A percentile compares a stretch with the other conserved stretches of the same genome.
These are phyloP conservation scores for Verticillium albo-atrum DNA, from an alignment of 2,329 filamentous ascomycete genomes.

Conservation along the genomic window DNA sequence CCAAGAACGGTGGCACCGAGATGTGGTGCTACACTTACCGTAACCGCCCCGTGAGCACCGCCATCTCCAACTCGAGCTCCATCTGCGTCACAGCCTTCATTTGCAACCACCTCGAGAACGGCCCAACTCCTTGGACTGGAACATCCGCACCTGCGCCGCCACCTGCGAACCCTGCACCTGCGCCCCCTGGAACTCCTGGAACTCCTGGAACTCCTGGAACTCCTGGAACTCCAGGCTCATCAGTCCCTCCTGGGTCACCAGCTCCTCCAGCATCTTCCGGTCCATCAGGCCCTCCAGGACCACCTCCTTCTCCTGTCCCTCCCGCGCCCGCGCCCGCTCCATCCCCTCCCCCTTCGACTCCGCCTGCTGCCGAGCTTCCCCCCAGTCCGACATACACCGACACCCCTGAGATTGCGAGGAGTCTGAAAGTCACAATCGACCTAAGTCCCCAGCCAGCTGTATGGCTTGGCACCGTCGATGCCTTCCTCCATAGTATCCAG, in stretches of 20 bases:
- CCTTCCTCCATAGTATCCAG: conserved; percentile 9
- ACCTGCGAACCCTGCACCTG: neutral
- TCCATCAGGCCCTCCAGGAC: neutral
- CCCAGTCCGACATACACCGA: neutral
- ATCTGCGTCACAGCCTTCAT: conserved; percentile 37
- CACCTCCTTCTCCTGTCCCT: neutral
- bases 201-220: neutral
- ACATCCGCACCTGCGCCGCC: neutral
- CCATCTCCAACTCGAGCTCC: conserved; percentile 28
- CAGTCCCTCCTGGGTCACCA: neutral
- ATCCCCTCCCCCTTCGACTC: neutral
- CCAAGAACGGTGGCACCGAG: conserved; percentile 31
- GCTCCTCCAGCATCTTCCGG: neutral
- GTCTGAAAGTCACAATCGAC: conserved; percentile 2
- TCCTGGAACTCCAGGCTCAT: neutral
- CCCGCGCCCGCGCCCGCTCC: neutral
- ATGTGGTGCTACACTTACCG: conserved; percentile 38
- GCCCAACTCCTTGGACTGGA: conserved; percentile 8
- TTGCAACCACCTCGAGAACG: conserved; percentile 29
- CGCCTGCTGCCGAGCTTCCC: neutral
- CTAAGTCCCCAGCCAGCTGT: conserved; percentile 6
- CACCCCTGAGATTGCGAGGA: neutral
- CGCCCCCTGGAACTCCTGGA: neutral
- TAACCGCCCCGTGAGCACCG: conserved; percentile 31
- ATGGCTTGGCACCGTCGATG: conserved; percentile 7